Evolutionary conservation across 495 filamentous ascomycete species (phyloP), one percentile per base, ranked within the genome.

Genomic region (Lichenothelia convexa): DNA sequence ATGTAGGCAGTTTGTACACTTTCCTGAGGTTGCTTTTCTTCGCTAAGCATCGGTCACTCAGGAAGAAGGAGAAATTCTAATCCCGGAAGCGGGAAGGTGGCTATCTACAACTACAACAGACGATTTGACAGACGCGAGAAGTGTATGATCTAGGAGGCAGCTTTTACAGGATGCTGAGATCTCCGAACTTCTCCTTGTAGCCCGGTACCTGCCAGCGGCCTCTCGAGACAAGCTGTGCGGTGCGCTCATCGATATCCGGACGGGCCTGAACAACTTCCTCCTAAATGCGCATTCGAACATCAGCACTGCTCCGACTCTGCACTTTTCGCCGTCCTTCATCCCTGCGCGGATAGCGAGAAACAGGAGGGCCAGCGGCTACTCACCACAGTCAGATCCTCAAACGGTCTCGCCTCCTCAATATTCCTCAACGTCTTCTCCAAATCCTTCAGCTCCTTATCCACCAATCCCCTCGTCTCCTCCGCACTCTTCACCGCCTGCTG

Each of bases 141-240:
- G n/a, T n/a, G n/a, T n/a, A n/a, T n/a, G n/a, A n/a, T n/a, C n/a
- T n/a, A n/a, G n/a, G 24, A 27, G 7, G 24, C 8, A 27, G 5
- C 24, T 17, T 69, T 71, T 91, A 95, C 48, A 94, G 64, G 39
- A 92, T 58, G 40, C 85, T 84, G 45, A 94, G 74, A 56, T 95
- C 83, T 67, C 87, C 87, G 68, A 95, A 95, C 73, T 82, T 92
- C 75, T 95, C 87, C 83, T 93, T 93, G 78, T 99, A 99, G 54
- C 91, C 91, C 33, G 91, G 83, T 48, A 89, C 83, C 63, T 71
- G 67, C 91, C 91, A 99, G 68, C 85, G 80, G 61, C 87, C 86
- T 73, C 86, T 95, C 57, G 79, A 80, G 34, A 95, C 85, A 55
- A 95, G 70, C 62, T 86, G 71, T 42, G 78, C 61, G 39, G 84